Evolutionary conservation across 2,329 filamentous ascomycete species (phyloP).

Genomic region (Cryphonectria nitschkei): DNA sequence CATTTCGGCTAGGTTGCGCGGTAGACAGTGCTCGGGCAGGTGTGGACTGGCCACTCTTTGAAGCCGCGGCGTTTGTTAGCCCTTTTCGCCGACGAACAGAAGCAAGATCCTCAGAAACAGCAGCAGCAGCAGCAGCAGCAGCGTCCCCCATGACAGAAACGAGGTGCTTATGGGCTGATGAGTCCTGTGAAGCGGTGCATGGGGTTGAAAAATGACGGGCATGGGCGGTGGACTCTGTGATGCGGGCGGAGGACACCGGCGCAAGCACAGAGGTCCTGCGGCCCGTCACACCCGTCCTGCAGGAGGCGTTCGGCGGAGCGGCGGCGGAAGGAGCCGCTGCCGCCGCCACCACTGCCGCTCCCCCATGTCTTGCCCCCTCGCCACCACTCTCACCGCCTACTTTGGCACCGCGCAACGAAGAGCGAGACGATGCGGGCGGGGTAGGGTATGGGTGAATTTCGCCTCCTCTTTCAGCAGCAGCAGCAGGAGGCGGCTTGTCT

Average conservation of each 20-base stretch:
- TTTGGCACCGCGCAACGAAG: constrained; percentile 49
- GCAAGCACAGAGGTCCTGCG: constrained; percentile 53
- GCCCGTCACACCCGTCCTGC: constrained; percentile 49
- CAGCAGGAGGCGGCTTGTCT: constrained; percentile 36
- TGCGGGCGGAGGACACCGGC: constrained; percentile 63
- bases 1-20: constrained; percentile 56
- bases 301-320: constrained; percentile 41
- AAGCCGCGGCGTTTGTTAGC: constrained; percentile 82
- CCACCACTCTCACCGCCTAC: constrained; percentile 44
- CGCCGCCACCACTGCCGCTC: constrained; percentile 37
- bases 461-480: constrained; percentile 30
- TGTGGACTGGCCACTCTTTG: constrained; percentile 91
- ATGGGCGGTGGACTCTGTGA: constrained; percentile 65
- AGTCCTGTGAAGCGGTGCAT: constrained; percentile 56
- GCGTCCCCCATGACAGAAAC: constrained; percentile 43
- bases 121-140: constrained; percentile 37
- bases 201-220: constrained; percentile 73
- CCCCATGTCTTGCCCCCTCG: constrained; percentile 40
- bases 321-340: constrained; percentile 40
- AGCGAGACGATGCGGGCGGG: constrained; percentile 57
- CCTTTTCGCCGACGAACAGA: constrained; percentile 73
- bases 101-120: constrained; percentile 56
- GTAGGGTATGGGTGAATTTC: constrained; percentile 57
- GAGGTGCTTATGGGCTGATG: constrained; percentile 51
- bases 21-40: constrained; percentile 84